A percentile compares a stretch with the other conserved stretches of the same genome.
These are phyloP conservation scores for Mortierella antarctica DNA, from an alignment of 192 early-diverging fungal species.

Conservation along the genomic window DNA sequence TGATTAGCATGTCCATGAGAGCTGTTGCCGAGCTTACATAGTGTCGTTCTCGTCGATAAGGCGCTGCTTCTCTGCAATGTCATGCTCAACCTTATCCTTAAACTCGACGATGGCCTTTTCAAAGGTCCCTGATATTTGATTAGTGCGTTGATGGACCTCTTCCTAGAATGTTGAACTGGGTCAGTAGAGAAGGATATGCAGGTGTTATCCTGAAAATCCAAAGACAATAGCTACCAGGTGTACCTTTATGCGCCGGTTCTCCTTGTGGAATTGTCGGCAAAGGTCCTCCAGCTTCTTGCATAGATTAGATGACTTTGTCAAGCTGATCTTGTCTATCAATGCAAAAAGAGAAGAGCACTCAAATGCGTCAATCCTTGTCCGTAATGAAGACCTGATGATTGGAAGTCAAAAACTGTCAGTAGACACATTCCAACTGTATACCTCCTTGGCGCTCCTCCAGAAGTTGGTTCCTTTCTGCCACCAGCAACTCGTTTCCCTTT, in stretches of 20 bases:
- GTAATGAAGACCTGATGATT: no score
- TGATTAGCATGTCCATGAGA: not conserved
- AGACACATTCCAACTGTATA: not conserved
- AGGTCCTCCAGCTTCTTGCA: conserved; percentile 68
- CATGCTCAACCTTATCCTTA: conserved; percentile 64
- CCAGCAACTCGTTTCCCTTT: conserved; percentile 1
- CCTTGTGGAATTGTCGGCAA: conserved; percentile 69
- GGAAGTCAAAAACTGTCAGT: no score
- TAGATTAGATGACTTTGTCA: conserved; percentile 41
- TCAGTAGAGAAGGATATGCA: not conserved
- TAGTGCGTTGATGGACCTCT: conserved; percentile 68
- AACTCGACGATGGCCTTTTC: conserved; percentile 70
- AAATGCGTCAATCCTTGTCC: not conserved
- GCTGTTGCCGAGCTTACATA: conserved; percentile 14
- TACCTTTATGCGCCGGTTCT: conserved; percentile 68
- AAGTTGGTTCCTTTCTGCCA: conserved; percentile 5
- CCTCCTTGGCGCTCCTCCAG: conserved; percentile 15
- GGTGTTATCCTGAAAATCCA: not conserved
- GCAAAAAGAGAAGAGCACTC: not conserved
- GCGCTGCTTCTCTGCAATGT: conserved; percentile 57
- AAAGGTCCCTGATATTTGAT: conserved; percentile 68
- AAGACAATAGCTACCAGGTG: not conserved
- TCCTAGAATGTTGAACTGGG: conserved; percentile 8
- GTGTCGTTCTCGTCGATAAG: conserved; percentile 56
- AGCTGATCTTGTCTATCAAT: conserved; percentile 36